phyloP scores from a whole-genome alignment of 306 rosid species.

The Glycine soja region DNA sequence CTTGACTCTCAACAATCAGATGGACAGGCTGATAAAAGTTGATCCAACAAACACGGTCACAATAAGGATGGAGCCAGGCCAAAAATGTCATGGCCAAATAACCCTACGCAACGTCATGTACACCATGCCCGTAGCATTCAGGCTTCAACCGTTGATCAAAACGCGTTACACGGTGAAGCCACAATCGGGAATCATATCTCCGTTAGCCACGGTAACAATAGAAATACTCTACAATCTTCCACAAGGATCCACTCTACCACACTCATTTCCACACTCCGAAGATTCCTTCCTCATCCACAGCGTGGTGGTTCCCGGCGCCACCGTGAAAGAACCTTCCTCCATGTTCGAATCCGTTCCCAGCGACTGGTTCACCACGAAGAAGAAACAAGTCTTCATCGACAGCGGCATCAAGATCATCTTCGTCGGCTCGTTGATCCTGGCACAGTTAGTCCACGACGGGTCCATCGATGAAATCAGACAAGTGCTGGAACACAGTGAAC shows the following conservation, averaged over 20 bases:
- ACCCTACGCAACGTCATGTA: slow-evolving; percentile 82
- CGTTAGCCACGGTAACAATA: slow-evolving; percentile 57
- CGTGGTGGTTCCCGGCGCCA: slow-evolving; percentile 84
- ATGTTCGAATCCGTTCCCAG: slow-evolving; percentile 65
- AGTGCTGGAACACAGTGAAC: slow-evolving; percentile 67
- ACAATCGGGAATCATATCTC: slow-evolving; percentile 78
- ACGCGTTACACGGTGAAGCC: slow-evolving; percentile 73
- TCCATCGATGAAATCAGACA: slow-evolving; percentile 74
- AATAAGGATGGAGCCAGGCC: slow-evolving; percentile 60
- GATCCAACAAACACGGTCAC: slow-evolving; percentile 73
- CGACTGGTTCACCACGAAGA: slow-evolving; percentile 79
- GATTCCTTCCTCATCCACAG: slow-evolving; percentile 83
- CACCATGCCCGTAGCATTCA: slow-evolving; percentile 93
- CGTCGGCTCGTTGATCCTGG: slow-evolving; percentile 60
- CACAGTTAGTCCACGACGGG: slow-evolving; percentile 63
- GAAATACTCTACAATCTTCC: slow-evolving; percentile 71
- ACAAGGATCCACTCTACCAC: slow-evolving; percentile 60
- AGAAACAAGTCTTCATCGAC: slow-evolving; percentile 83
- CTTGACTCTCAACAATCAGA: neutral
- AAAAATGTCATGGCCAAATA: slow-evolving; percentile 64
- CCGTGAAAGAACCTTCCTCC: slow-evolving; percentile 64
- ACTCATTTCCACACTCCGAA: slow-evolving; percentile 61
- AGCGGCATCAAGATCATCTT: slow-evolving; percentile 73
- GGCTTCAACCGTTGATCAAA: slow-evolving; percentile 69
- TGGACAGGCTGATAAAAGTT: slow-evolving; percentile 83